Evolutionary conservation across 169 alveolate species (phyloP).

Genomic region (Plasmodium cynomolgi): DNA sequence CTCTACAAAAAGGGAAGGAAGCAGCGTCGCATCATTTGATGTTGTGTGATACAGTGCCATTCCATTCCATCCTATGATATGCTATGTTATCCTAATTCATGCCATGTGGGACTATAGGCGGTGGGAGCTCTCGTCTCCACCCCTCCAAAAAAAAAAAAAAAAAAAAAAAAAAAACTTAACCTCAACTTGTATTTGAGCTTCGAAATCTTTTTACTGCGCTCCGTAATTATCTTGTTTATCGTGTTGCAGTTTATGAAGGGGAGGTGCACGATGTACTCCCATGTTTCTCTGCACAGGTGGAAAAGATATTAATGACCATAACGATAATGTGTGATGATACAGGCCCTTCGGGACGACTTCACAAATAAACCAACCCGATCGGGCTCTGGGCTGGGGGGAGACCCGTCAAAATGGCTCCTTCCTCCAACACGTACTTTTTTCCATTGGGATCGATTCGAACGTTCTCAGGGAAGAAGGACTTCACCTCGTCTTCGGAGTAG

Average conservation of each 20-base stretch:
- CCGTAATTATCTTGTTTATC: slow-evolving; percentile 55
- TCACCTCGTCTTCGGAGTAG: slow-evolving; percentile 71
- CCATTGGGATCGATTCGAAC: slow-evolving; percentile 74
- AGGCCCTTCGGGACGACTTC: background rate
- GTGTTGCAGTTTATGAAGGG: slow-evolving; percentile 72
- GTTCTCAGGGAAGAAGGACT: slow-evolving; percentile 69
- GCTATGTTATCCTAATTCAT: no score
- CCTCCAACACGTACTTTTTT: slow-evolving; percentile 28
- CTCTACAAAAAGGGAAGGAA: slow-evolving; percentile 14
- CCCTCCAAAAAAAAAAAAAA: background rate
- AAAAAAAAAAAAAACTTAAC: background rate
- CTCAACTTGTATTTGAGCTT: slow-evolving; percentile 64
- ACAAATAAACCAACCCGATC: background rate
- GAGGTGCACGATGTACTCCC: slow-evolving; percentile 74
- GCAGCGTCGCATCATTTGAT: background rate
- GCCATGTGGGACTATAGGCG: background rate
- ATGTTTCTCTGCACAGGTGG: slow-evolving; percentile 27
- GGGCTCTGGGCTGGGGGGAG: background rate
- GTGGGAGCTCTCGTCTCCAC: background rate
- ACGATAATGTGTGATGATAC: background rate
- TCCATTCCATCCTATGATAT: background rate
- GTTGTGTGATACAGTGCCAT: background rate
- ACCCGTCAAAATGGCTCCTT: background rate
- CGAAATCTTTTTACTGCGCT: slow-evolving; percentile 53
- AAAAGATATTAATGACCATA: background rate